Conservation (phyloP, 177 flowering plant species). For the Vitis hybrid region DNA sequence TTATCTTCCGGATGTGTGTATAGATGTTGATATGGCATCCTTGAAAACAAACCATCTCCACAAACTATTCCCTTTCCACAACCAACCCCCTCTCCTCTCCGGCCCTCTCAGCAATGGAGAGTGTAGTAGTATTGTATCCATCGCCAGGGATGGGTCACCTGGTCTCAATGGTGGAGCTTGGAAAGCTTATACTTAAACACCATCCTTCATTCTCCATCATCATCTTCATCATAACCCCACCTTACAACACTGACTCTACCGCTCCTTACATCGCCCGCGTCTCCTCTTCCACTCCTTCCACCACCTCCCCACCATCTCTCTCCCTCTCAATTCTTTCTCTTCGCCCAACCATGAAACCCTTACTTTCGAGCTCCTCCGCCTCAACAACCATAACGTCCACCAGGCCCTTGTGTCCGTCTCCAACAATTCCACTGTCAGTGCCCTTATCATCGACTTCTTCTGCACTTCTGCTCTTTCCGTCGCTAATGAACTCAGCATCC, state of each 20-base stretch:
- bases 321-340: slow-evolving; percentile 25
- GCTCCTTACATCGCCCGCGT: slow-evolving; percentile 24
- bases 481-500: slow-evolving; percentile 30
- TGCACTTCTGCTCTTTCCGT: slow-evolving; percentile 27
- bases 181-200: slow-evolving; percentile 35
- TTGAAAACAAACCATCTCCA: too few relatives aligned
- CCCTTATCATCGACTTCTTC: slow-evolving; percentile 54
- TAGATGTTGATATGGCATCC: too few relatives aligned
- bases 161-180: slow-evolving; percentile 55
- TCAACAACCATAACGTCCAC: slow-evolving; percentile 28
- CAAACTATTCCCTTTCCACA: too few relatives aligned
- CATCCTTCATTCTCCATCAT: slow-evolving; percentile 28
- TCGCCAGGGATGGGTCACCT: slow-evolving; percentile 49
- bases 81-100: not conserved
- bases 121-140: slow-evolving; percentile 42
- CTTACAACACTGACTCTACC: slow-evolving; percentile 16
- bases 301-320: slow-evolving; percentile 25
- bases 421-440: slow-evolving; percentile 12
- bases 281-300: slow-evolving; percentile 26
- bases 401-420: slow-evolving; percentile 35
- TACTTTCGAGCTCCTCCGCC: slow-evolving; percentile 18
- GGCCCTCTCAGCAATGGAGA: slow-evolving; percentile 2
- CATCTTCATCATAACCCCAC: slow-evolving; percentile 27
- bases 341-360: not conserved
- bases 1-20: too few relatives aligned